Evolutionary conservation across 2,329 filamentous ascomycete genomes (phyloP).

Genomic region (Sphaerulina musiva): DNA sequence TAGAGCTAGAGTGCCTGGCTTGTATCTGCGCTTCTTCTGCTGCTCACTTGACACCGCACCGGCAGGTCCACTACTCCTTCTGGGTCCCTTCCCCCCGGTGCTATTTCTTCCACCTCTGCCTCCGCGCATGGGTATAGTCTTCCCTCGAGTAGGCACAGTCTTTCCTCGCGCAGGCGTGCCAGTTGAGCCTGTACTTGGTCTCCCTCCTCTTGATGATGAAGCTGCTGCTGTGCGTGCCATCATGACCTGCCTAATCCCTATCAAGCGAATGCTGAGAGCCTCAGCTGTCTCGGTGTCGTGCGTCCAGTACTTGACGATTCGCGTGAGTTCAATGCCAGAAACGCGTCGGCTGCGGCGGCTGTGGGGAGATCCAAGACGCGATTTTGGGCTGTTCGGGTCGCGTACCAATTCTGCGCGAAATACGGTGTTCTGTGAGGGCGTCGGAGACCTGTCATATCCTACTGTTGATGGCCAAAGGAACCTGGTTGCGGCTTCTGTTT

Average conservation of each 20-base stretch:
- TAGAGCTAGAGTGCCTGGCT: conserved; percentile 77
- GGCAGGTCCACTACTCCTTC: conserved; percentile 12
- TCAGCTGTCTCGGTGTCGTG: background rate
- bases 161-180: conserved; percentile 5
- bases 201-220: conserved; percentile 7
- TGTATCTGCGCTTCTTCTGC: conserved; percentile 36
- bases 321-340: background rate
- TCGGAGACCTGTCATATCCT: background rate
- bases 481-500: conserved; percentile 6
- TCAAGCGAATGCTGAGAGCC: background rate
- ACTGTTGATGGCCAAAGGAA: background rate
- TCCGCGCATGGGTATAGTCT: conserved; percentile 19
- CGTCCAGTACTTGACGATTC: background rate
- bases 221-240: conserved; percentile 12
- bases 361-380: background rate
- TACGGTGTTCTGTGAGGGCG: background rate
- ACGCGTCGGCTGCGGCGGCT: background rate
- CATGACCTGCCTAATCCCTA: background rate
- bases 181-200: conserved; percentile 10
- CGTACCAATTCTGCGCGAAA: background rate
- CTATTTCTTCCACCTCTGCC: conserved; percentile 25
- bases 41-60: conserved; percentile 17
- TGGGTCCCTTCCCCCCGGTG: conserved; percentile 21
- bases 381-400: background rate
- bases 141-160: conserved; percentile 5